These are phyloP conservation scores for Colletotrichum plurivorum DNA, from an alignment of 2,329 filamentous ascomycete species.

Conservation along the genomic window DNA sequence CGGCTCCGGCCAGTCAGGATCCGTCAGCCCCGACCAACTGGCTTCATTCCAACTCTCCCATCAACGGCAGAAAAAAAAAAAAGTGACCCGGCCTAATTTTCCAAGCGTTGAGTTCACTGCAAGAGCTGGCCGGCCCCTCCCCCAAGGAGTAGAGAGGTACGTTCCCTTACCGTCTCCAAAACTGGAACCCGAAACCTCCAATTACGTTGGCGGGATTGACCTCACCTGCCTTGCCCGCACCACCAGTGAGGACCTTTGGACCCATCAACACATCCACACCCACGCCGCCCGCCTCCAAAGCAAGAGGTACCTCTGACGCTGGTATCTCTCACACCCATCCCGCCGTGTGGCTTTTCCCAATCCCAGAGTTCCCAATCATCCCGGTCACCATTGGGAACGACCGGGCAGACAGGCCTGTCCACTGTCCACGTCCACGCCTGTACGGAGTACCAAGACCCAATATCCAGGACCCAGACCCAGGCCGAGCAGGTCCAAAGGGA, in stretches of 20 bases:
- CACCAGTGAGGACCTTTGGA: constrained; percentile 36
- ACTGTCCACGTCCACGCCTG: too few relatives aligned
- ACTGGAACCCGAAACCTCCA: constrained; percentile 35
- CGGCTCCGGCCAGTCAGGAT: constrained; percentile 3
- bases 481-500: constrained; percentile 36
- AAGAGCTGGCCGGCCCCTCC: not conserved
- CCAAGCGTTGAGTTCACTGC: constrained; percentile 38
- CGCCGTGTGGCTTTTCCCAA: constrained; percentile 4
- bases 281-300: constrained; percentile 35
- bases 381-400: constrained; percentile 33
- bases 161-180: constrained; percentile 32
- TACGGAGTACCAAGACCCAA: constrained; percentile 22
- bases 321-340: constrained; percentile 2
- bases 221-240: constrained; percentile 34
- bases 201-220: constrained; percentile 37
- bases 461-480: constrained; percentile 34
- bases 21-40: constrained; percentile 37
- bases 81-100: constrained; percentile 32
- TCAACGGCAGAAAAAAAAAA: constrained; percentile 4
- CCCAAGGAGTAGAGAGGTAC: not conserved
- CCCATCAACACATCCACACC: constrained; percentile 37
- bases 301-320: constrained; percentile 6
- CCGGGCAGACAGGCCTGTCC: constrained; percentile 18
- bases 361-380: constrained; percentile 36
- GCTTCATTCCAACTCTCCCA: constrained; percentile 36